Evolutionary conservation across 2,329 filamentous ascomycete genomes (phyloP).

Genomic region (Diaporthe destruens): DNA sequence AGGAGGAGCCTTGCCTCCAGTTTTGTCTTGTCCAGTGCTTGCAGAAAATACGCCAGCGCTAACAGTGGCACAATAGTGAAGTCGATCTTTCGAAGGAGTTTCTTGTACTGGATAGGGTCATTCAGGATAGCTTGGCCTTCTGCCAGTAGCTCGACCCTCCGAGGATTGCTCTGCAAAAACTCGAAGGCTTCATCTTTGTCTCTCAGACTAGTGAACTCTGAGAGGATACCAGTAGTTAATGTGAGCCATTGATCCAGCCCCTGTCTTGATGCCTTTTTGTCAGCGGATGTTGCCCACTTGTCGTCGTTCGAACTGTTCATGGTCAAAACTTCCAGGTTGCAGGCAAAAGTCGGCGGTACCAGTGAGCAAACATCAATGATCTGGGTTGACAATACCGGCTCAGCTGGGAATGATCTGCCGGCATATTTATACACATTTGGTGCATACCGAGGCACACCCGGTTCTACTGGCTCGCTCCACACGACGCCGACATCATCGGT

Average conservation of each 20-base stretch:
- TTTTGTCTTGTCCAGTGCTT: constrained; percentile 14
- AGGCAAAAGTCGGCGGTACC: neutral
- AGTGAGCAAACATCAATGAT: neutral
- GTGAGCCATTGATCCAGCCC: constrained; percentile 1
- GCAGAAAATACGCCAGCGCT: constrained; percentile 8
- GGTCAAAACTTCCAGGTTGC: neutral
- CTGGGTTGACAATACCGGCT: neutral
- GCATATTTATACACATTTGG: neutral
- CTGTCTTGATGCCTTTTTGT: neutral
- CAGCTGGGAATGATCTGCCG: neutral
- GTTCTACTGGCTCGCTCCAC: neutral
- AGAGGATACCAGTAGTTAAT: neutral
- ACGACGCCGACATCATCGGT: neutral
- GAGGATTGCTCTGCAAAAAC: constrained; percentile 6
- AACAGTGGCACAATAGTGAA: constrained; percentile 6
- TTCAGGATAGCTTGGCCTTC: constrained; percentile 10
- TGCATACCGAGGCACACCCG: neutral
- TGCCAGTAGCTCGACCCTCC: neutral
- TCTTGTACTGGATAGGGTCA: neutral
- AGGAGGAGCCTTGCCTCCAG: neutral
- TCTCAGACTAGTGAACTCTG: neutral
- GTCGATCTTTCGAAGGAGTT: constrained; percentile 12
- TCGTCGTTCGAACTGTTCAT: neutral
- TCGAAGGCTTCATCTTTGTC: constrained; percentile 24
- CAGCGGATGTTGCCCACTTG: neutral